Percentiles rank a stretch among this genome's conserved stretches.
Evolutionary conservation across 495 filamentous ascomycete species (phyloP).

Genomic region (Daldinia decipiens): DNA sequence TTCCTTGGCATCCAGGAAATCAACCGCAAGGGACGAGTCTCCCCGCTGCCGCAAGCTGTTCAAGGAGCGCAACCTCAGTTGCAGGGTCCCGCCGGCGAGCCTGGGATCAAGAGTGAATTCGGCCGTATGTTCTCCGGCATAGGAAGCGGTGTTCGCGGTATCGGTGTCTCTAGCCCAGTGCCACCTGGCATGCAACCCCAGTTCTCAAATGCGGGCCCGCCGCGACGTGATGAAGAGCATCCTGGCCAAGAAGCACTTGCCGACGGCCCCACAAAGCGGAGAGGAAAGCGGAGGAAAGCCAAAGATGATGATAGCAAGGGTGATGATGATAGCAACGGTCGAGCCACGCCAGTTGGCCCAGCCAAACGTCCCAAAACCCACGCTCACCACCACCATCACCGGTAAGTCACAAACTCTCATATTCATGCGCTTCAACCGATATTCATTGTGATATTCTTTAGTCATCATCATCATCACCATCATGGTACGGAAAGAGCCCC

Average conservation of each 20-base stretch:
- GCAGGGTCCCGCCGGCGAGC: conserved; percentile 77
- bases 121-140: conserved; percentile 92
- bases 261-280: conserved; percentile 48
- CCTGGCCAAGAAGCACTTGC: conserved; percentile 48
- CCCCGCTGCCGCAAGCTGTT: conserved; percentile 89
- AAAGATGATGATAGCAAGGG: conserved; percentile 68
- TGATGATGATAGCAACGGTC: conserved; percentile 68
- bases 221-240: conserved; percentile 61
- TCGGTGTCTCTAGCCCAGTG: conserved; percentile 60
- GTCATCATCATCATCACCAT: conserved; percentile 79
- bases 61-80: conserved; percentile 87
- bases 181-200: conserved; percentile 59
- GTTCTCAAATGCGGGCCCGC: conserved; percentile 51
- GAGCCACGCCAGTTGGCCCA: conserved; percentile 64
- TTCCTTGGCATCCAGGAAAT: conserved; percentile 70
- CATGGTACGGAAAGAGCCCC: conserved; percentile 71
- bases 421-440: conserved; percentile 26
- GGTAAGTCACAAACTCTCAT: conserved; percentile 57
- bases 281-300: conserved; percentile 67
- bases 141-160: conserved; percentile 81
- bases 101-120: conserved; percentile 90
- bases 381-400: conserved; percentile 69
- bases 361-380: conserved; percentile 68
- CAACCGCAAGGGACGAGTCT: conserved; percentile 72
- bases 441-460: conserved; percentile 51